These are phyloP conservation scores for Notholithocarpus densiflorus DNA, from an alignment of 306 rosid genomes.

Conservation along the genomic window DNA sequence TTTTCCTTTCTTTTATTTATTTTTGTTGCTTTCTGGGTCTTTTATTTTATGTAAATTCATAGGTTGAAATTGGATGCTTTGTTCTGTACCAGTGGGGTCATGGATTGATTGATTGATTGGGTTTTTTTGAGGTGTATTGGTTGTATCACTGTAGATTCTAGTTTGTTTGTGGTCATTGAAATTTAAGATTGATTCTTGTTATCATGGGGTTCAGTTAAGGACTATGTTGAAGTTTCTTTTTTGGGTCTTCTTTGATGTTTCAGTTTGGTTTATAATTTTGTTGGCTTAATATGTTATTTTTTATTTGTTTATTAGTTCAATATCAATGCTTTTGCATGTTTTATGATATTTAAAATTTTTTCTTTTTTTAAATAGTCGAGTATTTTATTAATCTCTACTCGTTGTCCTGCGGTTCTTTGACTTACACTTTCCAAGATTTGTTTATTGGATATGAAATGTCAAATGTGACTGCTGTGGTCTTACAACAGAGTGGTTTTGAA, in stretches of 20 bases:
- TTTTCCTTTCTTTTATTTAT: background rate
- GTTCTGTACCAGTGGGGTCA: background rate
- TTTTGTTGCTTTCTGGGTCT: too few species aligned
- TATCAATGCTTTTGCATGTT: background rate
- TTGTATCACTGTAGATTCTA: background rate
- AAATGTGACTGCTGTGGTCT: background rate
- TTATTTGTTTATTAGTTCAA: background rate
- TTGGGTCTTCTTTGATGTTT: background rate
- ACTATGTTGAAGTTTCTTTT: background rate
- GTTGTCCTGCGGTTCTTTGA: background rate
- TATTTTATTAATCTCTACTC: background rate
- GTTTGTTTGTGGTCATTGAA: slow-evolving; percentile 12
- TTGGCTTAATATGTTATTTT: background rate
- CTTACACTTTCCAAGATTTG: background rate
- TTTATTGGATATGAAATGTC: background rate
- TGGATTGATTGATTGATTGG: background rate
- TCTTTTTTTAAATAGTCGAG: background rate
- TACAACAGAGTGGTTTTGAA: background rate
- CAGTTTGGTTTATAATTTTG: background rate
- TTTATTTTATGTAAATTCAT: background rate
- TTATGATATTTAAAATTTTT: background rate
- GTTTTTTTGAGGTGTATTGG: background rate
- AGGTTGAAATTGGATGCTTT: background rate
- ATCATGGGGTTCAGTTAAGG: background rate
- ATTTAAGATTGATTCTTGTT: slow-evolving; percentile 13